Conservation (phyloP, 78 protist species). For the Emiliania huxleyi region DNA sequence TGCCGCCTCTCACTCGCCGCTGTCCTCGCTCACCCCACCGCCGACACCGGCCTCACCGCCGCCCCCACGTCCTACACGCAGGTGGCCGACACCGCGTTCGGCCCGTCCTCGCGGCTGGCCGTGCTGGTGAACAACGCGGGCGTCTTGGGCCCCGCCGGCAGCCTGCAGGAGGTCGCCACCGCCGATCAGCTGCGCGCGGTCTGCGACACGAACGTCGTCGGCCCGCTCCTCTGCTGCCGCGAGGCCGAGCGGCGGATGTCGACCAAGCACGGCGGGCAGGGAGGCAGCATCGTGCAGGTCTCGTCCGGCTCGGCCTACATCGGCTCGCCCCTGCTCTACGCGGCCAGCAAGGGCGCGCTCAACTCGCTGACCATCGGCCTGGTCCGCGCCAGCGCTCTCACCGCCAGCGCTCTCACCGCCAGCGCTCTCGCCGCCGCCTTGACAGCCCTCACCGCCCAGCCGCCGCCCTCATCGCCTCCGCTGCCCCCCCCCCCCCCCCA, state of each 20-base stretch:
- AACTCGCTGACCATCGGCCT: background rate
- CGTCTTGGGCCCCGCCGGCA: background rate
- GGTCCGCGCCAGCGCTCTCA: too few species aligned
- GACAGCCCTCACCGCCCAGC: too few species aligned
- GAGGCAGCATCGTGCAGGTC: background rate
- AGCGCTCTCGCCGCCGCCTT: too few species aligned
- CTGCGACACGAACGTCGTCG: background rate
- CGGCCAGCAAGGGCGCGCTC: background rate
- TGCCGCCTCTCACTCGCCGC: too few species aligned
- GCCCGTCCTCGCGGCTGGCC: background rate
- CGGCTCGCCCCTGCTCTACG: conserved; percentile 8
- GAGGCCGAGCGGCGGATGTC: conserved; percentile 14
- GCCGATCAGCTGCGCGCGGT: background rate
- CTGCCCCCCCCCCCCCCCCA: too few species aligned
- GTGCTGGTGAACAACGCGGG: conserved; percentile 19
- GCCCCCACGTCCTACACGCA: too few species aligned
- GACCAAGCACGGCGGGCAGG: background rate
- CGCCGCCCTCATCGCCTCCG: too few species aligned
- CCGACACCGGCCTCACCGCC: too few species aligned
- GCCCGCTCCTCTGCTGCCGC: background rate
- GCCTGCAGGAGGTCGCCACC: background rate
- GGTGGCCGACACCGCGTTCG: background rate
- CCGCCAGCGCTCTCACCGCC: too few species aligned
- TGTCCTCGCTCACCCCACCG: too few species aligned
- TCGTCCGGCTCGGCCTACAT: background rate